These are phyloP conservation scores for Melanogaster broomeanus DNA, from an alignment of 768 basidiomycete species.

Conservation along the genomic window DNA sequence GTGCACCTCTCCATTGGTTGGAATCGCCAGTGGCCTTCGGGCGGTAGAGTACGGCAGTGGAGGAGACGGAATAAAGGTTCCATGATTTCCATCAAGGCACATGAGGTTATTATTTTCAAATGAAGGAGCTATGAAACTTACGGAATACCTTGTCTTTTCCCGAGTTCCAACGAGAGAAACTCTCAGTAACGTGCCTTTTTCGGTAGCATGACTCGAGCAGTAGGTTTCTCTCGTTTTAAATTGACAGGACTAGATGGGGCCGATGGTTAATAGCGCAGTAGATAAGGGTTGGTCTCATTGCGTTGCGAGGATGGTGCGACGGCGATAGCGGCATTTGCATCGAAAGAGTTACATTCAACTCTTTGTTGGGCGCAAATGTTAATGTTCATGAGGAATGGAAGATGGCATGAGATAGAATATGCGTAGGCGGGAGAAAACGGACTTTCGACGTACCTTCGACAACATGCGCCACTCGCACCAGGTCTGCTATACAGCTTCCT, in stretches of 20 bases:
- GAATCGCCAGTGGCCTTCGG: conserved; percentile 26
- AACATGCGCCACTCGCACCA: no score
- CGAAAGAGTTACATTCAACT: background rate
- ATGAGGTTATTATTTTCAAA: conserved; percentile 5
- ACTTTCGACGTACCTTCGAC: no score
- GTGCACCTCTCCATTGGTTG: background rate
- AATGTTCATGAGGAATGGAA: background rate
- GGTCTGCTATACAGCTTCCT: no score
- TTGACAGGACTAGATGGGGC: background rate
- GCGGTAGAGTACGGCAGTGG: conserved; percentile 26
- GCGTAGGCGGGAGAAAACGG: no score
- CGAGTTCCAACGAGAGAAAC: background rate
- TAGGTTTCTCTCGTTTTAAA: background rate
- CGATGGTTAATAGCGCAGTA: background rate
- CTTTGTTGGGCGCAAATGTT: background rate
- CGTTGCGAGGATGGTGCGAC: background rate
- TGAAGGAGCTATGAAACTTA: background rate
- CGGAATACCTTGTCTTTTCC: background rate
- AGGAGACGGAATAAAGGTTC: conserved; percentile 35
- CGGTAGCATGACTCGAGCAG: background rate
- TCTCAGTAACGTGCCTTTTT: background rate
- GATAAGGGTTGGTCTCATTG: background rate
- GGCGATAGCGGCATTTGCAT: background rate
- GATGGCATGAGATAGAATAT: conserved; percentile 26
- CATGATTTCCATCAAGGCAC: background rate